A percentile compares a stretch with the other conserved stretches of the same genome.
Conservation (phyloP, 805 yeast species). For the Candida xyloterini region DNA sequence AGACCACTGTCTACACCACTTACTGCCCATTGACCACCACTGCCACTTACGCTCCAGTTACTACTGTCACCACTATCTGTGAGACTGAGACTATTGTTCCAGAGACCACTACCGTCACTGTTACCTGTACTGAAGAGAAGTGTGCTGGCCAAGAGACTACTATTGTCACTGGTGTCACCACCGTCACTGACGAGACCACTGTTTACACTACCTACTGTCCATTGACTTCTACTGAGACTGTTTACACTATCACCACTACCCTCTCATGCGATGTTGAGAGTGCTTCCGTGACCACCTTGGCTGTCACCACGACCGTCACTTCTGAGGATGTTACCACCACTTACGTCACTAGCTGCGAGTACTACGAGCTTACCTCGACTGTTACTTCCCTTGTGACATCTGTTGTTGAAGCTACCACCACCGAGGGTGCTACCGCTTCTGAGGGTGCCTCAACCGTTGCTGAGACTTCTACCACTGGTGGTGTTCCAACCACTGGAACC, state of each 20-base stretch:
- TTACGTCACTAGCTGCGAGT: constrained; percentile 7
- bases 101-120: constrained; percentile 18
- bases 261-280: constrained; percentile 3
- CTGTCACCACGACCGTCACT: constrained; percentile 9
- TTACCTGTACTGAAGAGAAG: constrained; percentile 20
- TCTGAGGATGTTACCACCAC: constrained; percentile 5
- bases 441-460: constrained; percentile 12
- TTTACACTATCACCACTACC: constrained; percentile 12
- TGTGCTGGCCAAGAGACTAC: constrained; percentile 19
- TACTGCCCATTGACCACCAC: constrained; percentile 33
- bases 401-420: constrained; percentile 10
- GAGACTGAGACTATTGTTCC: constrained; percentile 13
- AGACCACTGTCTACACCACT: constrained; percentile 30
- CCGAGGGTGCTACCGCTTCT: constrained; percentile 4
- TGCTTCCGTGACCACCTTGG: constrained; percentile 6
- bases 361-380: constrained; percentile 18
- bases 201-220: constrained; percentile 37
- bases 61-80: constrained; percentile 9
- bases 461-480: constrained; percentile 8
- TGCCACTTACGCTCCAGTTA: constrained; percentile 20
- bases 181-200: constrained; percentile 21
- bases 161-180: constrained; percentile 24
- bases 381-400: constrained; percentile 20
- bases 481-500: not conserved
- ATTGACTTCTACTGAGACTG: constrained; percentile 15